A percentile compares a stretch with the other conserved stretches of the same genome.
Conservation (phyloP, 148 eudicot genomes). For the Silene latifolia region DNA sequence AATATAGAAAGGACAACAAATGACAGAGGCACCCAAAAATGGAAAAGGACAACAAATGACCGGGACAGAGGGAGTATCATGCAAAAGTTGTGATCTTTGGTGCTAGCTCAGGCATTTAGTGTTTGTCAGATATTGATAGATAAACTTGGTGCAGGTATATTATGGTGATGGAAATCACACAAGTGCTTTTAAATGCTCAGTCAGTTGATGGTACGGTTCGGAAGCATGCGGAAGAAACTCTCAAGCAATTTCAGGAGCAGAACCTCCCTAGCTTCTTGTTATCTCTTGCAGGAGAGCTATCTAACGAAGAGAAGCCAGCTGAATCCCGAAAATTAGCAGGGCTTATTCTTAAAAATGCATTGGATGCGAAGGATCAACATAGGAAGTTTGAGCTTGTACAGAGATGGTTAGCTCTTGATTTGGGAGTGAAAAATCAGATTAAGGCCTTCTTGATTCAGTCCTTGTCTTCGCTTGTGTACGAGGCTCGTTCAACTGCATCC, state of each 20-base stretch:
- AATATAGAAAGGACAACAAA: too few species aligned
- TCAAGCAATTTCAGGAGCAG: conserved; percentile 84
- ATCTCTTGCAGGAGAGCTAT: conserved; percentile 89
- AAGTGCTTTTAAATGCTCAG: conserved; percentile 84
- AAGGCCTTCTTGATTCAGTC: conserved; percentile 81
- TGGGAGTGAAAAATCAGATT: conserved; percentile 66
- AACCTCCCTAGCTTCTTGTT: conserved; percentile 70
- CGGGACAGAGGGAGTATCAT: too few species aligned
- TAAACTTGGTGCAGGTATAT: conserved; percentile 26
- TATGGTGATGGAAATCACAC: conserved; percentile 89
- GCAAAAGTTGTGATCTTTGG: neutral
- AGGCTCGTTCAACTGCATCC: conserved; percentile 92
- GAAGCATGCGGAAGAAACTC: conserved; percentile 80
- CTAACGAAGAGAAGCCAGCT: conserved; percentile 80
- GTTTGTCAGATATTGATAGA: neutral
- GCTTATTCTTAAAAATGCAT: conserved; percentile 81
- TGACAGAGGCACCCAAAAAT: too few species aligned
- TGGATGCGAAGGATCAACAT: conserved; percentile 95
- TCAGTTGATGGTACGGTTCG: conserved; percentile 78
- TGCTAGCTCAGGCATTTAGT: neutral
- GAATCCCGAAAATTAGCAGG: conserved; percentile 89
- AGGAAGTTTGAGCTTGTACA: conserved; percentile 87
- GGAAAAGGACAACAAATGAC: too few species aligned
- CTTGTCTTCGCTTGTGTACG: conserved; percentile 62
- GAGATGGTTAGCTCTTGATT: conserved; percentile 75